Evolutionary conservation across 495 filamentous ascomycete genomes (phyloP), one percentile per base, ranked within the genome.

Genomic region (Tuber magnatum): DNA sequence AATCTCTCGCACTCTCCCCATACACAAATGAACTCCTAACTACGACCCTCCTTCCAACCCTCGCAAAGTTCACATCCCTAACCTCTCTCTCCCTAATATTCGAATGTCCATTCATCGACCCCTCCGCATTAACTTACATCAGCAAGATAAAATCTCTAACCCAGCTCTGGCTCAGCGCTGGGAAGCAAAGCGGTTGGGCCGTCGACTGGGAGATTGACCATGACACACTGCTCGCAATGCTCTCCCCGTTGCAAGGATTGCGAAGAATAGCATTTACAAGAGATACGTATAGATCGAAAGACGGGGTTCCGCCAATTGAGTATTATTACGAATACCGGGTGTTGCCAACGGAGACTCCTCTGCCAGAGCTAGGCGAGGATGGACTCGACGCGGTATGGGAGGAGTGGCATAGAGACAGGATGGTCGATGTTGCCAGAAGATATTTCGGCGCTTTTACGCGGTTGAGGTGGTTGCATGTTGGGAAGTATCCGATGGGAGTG

Each of bases 101-200:
- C 39, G 35, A 61, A 40, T 28, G 7, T 39, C 22, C 51, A n/a
- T 71, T 20, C 16, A 75, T 75, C 46, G 73, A 71, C 5, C 35
- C 20, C 20, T 40, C 43, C 2, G 44, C 73, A 42, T 51, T 75
- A 61, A 42, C 43, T 32, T 41, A n/a, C 12, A 75, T 75, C 41
- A 70, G 73, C 32, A 14, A 48, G 20, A 71, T 75, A 24, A 44
- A 51, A 41, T 56, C 73, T 14, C 46, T 75, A 6, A 75, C 44
- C 18, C 68, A 71, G 7, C 73, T 75, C 42, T 75, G 73, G 73
- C 40, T 75, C 22, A 71, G 61, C 28, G 73, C 73, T 5, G 73
- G 73, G 7, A 43, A 28, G n/a, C 73, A 75, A 39, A 75, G 46
- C 22, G 43, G 68, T 1, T 39, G 35, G 20, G 39, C 41, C 6